These are phyloP conservation scores for Pseudonitzschia multiseries DNA, from an alignment of 108 stramenopile species.

Conservation along the genomic window DNA sequence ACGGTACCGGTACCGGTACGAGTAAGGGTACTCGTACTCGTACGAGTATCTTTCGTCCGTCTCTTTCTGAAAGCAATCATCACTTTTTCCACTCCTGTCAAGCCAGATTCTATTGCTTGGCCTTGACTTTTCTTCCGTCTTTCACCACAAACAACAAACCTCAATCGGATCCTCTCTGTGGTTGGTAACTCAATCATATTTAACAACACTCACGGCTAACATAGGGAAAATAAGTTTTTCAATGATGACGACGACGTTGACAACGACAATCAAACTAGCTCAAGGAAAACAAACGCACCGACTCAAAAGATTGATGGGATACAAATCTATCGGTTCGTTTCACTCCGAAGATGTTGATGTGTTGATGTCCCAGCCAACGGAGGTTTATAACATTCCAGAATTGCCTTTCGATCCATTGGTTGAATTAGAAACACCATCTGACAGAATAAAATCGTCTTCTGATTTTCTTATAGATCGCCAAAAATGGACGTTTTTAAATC, in stretches of 20 bases:
- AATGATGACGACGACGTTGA: background rate
- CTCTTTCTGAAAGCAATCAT: too few species aligned
- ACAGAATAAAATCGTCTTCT: too few species aligned
- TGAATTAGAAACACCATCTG: background rate
- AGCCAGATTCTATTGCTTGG: too few species aligned
- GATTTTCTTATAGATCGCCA: slow-evolving; percentile 56
- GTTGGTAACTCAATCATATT: too few species aligned
- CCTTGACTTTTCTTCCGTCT: background rate
- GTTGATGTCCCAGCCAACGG: slow-evolving; percentile 41
- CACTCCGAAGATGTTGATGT: slow-evolving; percentile 69
- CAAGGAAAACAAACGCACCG: background rate
- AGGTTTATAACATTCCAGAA: slow-evolving; percentile 43
- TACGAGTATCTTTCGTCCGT: too few species aligned
- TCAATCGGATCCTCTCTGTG: too few species aligned
- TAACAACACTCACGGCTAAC: too few species aligned
- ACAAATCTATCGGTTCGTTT: slow-evolving; percentile 70
- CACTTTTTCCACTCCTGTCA: too few species aligned
- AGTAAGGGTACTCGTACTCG: too few species aligned
- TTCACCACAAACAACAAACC: too few species aligned
- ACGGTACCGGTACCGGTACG: too few species aligned
- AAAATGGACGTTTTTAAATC: slow-evolving; percentile 51
- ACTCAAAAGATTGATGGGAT: slow-evolving; percentile 29
- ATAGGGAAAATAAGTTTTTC: background rate
- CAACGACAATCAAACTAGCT: background rate
- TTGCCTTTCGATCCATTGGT: slow-evolving; percentile 45